These are phyloP conservation scores for Marchantia polymorpha DNA, from an alignment of 225 moss, liverwort and hornwort genomes.

Conservation along the genomic window DNA sequence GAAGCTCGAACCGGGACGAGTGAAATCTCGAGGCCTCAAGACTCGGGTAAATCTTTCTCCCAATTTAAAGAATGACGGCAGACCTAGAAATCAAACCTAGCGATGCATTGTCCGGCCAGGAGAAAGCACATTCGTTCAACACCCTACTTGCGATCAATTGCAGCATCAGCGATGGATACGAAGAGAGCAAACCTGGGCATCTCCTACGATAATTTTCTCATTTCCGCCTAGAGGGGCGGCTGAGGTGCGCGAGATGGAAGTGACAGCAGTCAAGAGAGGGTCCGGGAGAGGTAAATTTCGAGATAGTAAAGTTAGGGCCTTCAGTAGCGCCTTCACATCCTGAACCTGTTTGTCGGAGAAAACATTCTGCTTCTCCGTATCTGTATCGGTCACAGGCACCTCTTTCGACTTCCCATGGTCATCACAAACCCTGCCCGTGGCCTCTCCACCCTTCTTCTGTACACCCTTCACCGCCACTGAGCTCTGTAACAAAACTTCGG, in stretches of 20 bases:
- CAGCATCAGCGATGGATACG: neutral
- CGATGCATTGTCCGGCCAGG: neutral
- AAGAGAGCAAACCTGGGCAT: slow-evolving; percentile 40
- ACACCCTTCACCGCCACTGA: slow-evolving; percentile 29
- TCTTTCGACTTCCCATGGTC: slow-evolving; percentile 19
- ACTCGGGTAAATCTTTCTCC: neutral
- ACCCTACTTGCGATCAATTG: slow-evolving; percentile 14
- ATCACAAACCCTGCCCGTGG: slow-evolving; percentile 8
- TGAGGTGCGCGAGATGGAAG: slow-evolving; percentile 32
- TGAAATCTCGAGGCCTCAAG: neutral
- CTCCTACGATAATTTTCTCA: slow-evolving; percentile 13
- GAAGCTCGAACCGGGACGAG: neutral
- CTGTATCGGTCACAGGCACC: slow-evolving; percentile 15
- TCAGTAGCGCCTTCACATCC: slow-evolving; percentile 50
- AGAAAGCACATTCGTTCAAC: slow-evolving; percentile 10
- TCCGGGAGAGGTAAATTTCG: slow-evolving; percentile 50
- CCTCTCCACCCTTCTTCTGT: slow-evolving; percentile 20
- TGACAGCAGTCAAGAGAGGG: slow-evolving; percentile 40
- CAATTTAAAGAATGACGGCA: neutral
- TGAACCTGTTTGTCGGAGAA: slow-evolving; percentile 32
- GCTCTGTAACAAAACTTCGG: slow-evolving; percentile 28
- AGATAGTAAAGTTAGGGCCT: slow-evolving; percentile 46
- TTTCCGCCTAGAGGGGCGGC: slow-evolving; percentile 6
- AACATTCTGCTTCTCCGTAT: slow-evolving; percentile 25
- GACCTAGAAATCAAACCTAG: slow-evolving; percentile 10